Evolutionary conservation across 352 stramenopile species (phyloP).

Genomic region (Globisporangium splendens): DNA sequence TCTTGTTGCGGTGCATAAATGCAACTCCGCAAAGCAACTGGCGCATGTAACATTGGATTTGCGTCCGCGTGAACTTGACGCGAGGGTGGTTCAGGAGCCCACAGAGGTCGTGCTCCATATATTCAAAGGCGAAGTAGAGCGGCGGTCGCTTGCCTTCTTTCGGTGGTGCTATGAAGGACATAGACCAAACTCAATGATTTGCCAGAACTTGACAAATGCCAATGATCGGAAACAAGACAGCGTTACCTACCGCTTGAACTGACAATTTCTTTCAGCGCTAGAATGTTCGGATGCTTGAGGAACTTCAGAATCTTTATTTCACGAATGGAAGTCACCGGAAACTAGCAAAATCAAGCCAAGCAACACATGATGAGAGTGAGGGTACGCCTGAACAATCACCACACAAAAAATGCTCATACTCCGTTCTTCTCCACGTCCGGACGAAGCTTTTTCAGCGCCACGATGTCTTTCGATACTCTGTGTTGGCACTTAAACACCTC

Average conservation of each 20-base stretch:
- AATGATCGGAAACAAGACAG: background rate
- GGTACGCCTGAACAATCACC: no score
- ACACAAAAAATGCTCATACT: slow-evolving; percentile 24
- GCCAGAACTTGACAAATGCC: background rate
- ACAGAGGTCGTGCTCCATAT: slow-evolving; percentile 84
- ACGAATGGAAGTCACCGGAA: slow-evolving; percentile 94
- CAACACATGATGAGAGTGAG: background rate
- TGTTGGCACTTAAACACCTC: slow-evolving; percentile 89
- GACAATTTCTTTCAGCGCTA: slow-evolving; percentile 96
- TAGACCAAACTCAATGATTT: slow-evolving; percentile 5
- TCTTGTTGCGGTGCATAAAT: slow-evolving; percentile 89
- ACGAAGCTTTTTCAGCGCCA: slow-evolving; percentile 83
- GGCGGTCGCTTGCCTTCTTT: slow-evolving; percentile 81
- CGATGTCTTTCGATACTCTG: slow-evolving; percentile 84
- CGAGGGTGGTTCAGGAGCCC: slow-evolving; percentile 78
- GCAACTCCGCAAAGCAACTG: slow-evolving; percentile 76
- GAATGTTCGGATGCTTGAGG: slow-evolving; percentile 92
- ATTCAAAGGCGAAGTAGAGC: slow-evolving; percentile 88
- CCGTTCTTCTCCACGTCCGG: slow-evolving; percentile 85
- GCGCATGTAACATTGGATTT: slow-evolving; percentile 88
- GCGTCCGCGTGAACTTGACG: slow-evolving; percentile 79
- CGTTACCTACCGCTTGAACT: slow-evolving; percentile 56
- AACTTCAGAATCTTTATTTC: slow-evolving; percentile 98
- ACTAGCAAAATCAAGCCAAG: slow-evolving; percentile 43
- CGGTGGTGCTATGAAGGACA: slow-evolving; percentile 37